Evolutionary conservation across 2,329 filamentous ascomycete genomes (phyloP).

Genomic region (Teratosphaeria destructans): DNA sequence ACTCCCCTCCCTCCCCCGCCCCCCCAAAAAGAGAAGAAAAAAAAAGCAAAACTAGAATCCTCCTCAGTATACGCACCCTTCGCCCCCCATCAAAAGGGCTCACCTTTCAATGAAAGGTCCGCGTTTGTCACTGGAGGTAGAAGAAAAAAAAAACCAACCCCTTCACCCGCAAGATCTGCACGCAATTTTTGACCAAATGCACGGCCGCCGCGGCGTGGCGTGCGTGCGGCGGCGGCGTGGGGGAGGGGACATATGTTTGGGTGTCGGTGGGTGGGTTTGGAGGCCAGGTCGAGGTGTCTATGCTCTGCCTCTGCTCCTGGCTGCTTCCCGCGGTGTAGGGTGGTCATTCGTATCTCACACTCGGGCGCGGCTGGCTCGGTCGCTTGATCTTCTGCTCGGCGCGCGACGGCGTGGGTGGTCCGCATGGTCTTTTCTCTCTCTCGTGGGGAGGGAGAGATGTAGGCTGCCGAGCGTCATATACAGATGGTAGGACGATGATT

Average conservation of each 20-base stretch:
- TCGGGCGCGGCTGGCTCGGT: no score
- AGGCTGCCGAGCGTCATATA: no score
- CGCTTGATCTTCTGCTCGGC: no score
- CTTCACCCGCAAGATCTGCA: background rate
- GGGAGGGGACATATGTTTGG: background rate
- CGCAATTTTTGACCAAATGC: background rate
- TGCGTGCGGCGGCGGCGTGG: background rate
- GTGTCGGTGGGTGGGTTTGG: no score
- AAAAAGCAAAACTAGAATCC: background rate
- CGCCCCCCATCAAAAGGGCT: background rate
- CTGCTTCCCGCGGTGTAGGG: no score
- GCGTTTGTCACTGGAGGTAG: background rate
- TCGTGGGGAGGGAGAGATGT: no score
- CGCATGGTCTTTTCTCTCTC: no score
- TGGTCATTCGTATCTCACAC: no score
- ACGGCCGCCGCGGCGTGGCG: background rate
- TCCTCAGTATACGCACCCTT: constrained; percentile 3
- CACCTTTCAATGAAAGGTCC: background rate
- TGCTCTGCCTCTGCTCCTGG: no score
- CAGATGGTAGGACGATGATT: no score
- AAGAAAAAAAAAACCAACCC: background rate
- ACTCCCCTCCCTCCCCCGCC: background rate
- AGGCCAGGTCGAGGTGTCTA: no score
- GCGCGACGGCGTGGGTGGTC: no score
- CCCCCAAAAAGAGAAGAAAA: background rate